phyloP scores from a whole-genome alignment of 257 asterid species.

The Capsicum chinense region DNA sequence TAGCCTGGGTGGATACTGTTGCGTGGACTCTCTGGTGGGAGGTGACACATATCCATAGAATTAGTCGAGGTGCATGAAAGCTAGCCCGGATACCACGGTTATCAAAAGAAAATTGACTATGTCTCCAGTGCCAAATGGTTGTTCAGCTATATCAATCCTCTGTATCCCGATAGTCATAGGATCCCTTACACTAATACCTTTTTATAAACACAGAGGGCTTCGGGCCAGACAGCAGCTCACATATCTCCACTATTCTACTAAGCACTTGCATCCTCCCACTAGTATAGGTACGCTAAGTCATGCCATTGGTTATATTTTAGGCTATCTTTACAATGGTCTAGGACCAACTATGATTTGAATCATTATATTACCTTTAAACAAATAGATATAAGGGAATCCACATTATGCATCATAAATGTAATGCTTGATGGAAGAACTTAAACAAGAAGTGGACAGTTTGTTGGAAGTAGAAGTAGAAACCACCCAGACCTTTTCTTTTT shows the following conservation, averaged over 20 bases:
- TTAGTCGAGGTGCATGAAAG: no score
- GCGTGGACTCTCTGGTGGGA: no score
- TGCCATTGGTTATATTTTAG: neutral
- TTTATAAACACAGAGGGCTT: neutral
- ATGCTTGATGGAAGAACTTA: neutral
- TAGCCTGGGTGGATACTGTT: no score
- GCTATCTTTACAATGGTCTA: neutral
- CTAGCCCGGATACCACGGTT: no score
- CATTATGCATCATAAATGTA: conserved; percentile 12
- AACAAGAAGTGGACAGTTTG: neutral
- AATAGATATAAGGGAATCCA: neutral
- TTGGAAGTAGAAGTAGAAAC: neutral
- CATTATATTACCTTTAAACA: neutral
- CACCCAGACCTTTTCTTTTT: neutral
- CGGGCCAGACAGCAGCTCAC: neutral
- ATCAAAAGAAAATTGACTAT: no score
- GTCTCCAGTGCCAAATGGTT: neutral
- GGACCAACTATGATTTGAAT: neutral
- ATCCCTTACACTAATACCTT: neutral
- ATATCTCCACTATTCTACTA: neutral
- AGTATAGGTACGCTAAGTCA: neutral
- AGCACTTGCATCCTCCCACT: neutral
- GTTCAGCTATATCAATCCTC: neutral
- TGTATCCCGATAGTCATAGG: neutral
- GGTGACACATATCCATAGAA: no score